phyloP scores from a whole-genome alignment of 2,329 filamentous ascomycete genomes.

The Pseudovirgaria hyperparasitica region DNA sequence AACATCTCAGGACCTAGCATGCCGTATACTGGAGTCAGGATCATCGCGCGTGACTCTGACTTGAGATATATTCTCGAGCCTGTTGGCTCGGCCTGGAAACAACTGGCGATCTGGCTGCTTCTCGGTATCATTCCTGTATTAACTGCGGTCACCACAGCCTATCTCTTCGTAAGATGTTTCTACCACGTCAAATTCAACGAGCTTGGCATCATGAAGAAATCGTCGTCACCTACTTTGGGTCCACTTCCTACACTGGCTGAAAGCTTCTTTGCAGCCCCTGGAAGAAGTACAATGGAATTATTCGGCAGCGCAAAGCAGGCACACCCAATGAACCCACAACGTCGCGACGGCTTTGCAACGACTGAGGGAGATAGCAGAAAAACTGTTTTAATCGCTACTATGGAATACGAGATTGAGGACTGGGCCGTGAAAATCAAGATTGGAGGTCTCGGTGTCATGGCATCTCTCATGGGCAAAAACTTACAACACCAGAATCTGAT shows the following conservation, averaged over 20 bases:
- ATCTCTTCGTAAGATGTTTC: conserved; percentile 47
- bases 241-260: conserved; percentile 3
- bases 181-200: conserved; percentile 53
- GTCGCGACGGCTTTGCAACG: conserved; percentile 8
- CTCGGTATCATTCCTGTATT: conserved; percentile 41
- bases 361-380: conserved; percentile 18
- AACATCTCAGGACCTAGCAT: conserved; percentile 47
- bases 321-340: conserved; percentile 4
- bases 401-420: conserved; percentile 61
- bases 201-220: conserved; percentile 40
- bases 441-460: conserved; percentile 58
- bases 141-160: conserved; percentile 38
- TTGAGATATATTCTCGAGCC: conserved; percentile 40
- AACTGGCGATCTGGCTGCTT: conserved; percentile 42
- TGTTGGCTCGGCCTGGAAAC: conserved; percentile 39
- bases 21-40: conserved; percentile 42
- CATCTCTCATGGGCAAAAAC: conserved; percentile 54
- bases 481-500: conserved; percentile 52
- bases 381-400: conserved; percentile 55
- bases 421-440: conserved; percentile 62
- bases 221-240: conserved; percentile 8
- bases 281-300: conserved; percentile 2
- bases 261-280: no score
- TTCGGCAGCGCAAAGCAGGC: conserved; percentile 4
- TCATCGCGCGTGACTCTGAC: conserved; percentile 43